Base-by-base conservation (phyloP, 306 rosid species). In the Oemleria cerasiformis region DNA sequence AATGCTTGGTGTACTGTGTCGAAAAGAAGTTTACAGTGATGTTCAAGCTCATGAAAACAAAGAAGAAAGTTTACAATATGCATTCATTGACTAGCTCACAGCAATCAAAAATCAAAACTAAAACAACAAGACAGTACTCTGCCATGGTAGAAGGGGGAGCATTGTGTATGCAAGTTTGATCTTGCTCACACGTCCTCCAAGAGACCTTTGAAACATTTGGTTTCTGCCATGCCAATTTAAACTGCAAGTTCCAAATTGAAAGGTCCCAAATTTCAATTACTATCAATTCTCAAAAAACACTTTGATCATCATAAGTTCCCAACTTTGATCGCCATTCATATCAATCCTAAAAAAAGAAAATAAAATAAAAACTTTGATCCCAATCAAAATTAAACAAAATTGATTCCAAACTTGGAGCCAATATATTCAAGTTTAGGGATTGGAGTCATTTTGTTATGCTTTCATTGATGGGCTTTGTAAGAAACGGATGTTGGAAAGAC, bases 221-320 rank as follows among this genome's bases (percentile, higher is more conserved):
- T 75, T 94, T 97, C 82, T 94, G 99, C 99, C 97, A 94, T 8
- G 99, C 99, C 99, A 97, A 94, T 85, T 91, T 97, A 82, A 94
- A 94, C 97, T 94, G 92, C 84, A 88, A 51, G 10, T 73, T 67
- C 74, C 63, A 79, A 44, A 56, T 34, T 5, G 38, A 23, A n/a
- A 45, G n/a, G 1, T 47, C 11, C 34, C 38, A 51, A 4, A 47
- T 19, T 57, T 16, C 58, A 39, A 45, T 58, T 9, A 65, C n/a
- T 13, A 73, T 34, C 15, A 41, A 40, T 38, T 9, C 34, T 17
- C 42, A 45, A 14, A 23, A 4, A 45, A 45, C 14, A 45, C 3
- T 12, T 30, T 30, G 36, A 30, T 30, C 36, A 30, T 30, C 36
- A 30, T 30, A 2, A 30, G 36, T 30, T 30, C 36, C 36, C 36